Conservation (phyloP, 495 filamentous ascomycete species). For the Beverwykella pulmonaria region DNA sequence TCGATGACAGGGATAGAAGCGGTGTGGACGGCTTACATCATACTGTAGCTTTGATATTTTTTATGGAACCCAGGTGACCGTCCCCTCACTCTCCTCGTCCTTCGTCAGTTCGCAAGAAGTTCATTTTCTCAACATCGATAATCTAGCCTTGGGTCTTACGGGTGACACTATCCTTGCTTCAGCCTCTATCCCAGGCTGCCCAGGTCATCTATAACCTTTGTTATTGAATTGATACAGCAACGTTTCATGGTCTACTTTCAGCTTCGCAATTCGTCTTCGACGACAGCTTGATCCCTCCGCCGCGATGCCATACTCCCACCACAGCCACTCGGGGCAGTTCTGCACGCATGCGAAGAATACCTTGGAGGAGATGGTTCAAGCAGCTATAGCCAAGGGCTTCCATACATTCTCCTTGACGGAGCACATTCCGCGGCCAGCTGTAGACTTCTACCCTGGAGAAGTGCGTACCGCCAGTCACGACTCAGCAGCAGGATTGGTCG, state of each 20-base stretch:
- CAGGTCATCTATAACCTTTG: not conserved
- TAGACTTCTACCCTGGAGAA: conserved; percentile 93
- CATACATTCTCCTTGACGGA: conserved; percentile 87
- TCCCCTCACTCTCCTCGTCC: too few relatives aligned
- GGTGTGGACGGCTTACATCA: not conserved
- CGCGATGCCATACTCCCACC: conserved; percentile 94
- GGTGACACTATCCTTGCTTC: not conserved
- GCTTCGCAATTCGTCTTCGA: not conserved
- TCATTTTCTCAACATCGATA: not conserved
- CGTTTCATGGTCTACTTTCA: not conserved
- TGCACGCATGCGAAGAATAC: conserved; percentile 85
- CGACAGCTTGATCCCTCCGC: not conserved
- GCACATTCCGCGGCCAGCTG: conserved; percentile 82
- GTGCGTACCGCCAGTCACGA: conserved; percentile 49
- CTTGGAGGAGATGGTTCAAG: conserved; percentile 79
- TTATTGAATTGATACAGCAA: not conserved
- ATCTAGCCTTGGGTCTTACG: not conserved
- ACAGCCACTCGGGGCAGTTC: conserved; percentile 97
- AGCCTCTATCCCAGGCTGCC: not conserved
- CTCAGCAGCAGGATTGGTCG: not conserved
- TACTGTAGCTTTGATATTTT: not conserved
- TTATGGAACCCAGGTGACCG: not conserved
- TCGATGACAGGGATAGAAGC: not conserved
- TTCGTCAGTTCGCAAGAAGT: not conserved
- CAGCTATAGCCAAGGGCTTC: conserved; percentile 78